Evolutionary conservation across 192 early-diverging fungal genomes (phyloP).

Genomic region (Linnemannia schmuckeri): DNA sequence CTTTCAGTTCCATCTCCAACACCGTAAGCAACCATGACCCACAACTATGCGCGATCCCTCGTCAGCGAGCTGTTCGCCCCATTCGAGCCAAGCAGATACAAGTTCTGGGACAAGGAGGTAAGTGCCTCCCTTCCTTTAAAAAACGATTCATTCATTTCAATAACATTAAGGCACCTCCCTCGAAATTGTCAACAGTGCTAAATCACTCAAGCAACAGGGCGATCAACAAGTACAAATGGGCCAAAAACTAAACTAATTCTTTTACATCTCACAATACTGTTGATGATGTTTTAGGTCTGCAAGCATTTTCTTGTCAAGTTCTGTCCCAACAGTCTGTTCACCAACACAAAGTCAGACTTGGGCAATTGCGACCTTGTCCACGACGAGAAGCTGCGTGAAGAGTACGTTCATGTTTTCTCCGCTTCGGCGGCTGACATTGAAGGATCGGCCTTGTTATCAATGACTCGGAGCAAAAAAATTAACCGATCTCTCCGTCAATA

Average conservation of each 20-base stretch:
- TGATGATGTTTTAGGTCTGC: constrained; percentile 66
- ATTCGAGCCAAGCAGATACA: constrained; percentile 51
- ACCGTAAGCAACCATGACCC: constrained; percentile 19
- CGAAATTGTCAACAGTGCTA: neutral
- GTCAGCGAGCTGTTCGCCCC: constrained; percentile 49
- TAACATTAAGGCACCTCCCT: neutral
- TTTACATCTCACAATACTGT: neutral
- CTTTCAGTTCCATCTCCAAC: constrained; percentile 4
- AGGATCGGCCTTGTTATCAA: neutral
- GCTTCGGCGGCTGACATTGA: neutral
- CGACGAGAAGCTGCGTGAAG: constrained; percentile 81
- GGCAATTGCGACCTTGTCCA: constrained; percentile 85
- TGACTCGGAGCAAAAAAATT: neutral
- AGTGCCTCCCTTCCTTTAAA: neutral
- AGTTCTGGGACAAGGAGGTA: constrained; percentile 57
- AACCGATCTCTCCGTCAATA: neutral
- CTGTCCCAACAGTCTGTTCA: constrained; percentile 86
- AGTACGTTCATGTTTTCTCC: constrained; percentile 32
- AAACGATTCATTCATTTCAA: neutral
- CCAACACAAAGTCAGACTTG: constrained; percentile 89
- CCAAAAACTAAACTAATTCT: neutral
- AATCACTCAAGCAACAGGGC: neutral
- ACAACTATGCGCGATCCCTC: constrained; percentile 44
- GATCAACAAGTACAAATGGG: neutral
- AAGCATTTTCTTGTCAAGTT: constrained; percentile 87